Conservation (phyloP, 768 basidiomycete species). For the Rubroboletus satanas region DNA sequence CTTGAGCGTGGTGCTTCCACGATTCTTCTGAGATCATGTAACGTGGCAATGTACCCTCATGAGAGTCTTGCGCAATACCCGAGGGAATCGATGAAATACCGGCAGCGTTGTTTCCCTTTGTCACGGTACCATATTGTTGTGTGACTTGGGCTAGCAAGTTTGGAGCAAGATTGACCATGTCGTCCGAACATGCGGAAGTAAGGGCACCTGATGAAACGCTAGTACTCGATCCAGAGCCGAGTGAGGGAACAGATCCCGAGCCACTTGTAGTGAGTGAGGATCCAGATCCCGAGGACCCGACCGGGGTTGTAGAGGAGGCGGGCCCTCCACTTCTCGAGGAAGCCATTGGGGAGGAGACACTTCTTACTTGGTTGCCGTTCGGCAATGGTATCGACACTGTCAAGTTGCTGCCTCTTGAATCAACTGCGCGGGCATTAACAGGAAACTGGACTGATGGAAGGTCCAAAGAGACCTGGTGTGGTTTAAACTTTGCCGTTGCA, state of each 20-base stretch:
- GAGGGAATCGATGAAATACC: conserved; percentile 29
- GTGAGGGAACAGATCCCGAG: conserved; percentile 48
- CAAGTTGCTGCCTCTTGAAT: conserved; percentile 38
- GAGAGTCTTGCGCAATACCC: conserved; percentile 42
- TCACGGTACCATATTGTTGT: conserved; percentile 42
- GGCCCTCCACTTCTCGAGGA: conserved; percentile 22
- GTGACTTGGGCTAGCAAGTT: conserved; percentile 46
- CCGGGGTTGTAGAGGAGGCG: conserved; percentile 27
- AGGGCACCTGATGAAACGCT: conserved; percentile 50
- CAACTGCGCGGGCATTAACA: conserved; percentile 17
- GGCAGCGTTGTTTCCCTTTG: conserved; percentile 25
- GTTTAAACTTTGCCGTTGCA: conserved; percentile 84
- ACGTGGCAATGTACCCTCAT: conserved; percentile 41
- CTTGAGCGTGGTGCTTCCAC: conserved; percentile 82
- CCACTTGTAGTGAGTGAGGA: conserved; percentile 44
- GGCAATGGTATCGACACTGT: conserved; percentile 50
- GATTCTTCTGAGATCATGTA: conserved; percentile 70
- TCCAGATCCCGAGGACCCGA: conserved; percentile 42
- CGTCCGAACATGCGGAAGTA: conserved; percentile 49
- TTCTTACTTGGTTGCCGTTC: conserved; percentile 47
- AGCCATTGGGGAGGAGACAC: conserved; percentile 69
- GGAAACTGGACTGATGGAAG: conserved; percentile 47
- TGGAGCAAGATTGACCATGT: conserved; percentile 47
- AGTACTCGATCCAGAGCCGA: conserved; percentile 45
- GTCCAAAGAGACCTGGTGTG: conserved; percentile 44